A percentile compares a stretch with the other conserved stretches of the same genome.
phyloP scores from a whole-genome alignment of 208 protist genomes.

The Wallacemonas rigidus region DNA sequence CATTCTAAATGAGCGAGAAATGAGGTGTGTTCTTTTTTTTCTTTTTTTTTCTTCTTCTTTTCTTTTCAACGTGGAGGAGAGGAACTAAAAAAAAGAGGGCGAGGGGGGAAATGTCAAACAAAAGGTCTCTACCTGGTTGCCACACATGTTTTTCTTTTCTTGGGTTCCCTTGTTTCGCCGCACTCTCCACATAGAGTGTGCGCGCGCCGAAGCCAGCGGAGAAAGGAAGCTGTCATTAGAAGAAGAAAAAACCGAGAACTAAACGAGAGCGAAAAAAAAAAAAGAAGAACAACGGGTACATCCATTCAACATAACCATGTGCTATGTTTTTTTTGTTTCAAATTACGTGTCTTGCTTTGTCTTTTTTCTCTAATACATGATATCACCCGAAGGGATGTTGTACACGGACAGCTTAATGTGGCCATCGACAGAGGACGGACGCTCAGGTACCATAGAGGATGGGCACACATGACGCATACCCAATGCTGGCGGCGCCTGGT shows the following conservation, averaged over 20 bases:
- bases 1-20: constrained; percentile 8
- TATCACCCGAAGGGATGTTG: constrained; percentile 78
- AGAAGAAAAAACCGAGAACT: constrained; percentile 2
- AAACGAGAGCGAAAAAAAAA: constrained; percentile 5
- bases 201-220: no score
- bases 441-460: constrained; percentile 59
- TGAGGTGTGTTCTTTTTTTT: neutral
- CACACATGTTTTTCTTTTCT: no score
- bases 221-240: neutral
- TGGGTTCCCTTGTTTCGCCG: no score
- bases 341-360: neutral
- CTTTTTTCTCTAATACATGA: constrained; percentile 29
- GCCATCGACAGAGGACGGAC: constrained; percentile 77
- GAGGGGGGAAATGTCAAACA: no score
- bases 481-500: constrained; percentile 52
- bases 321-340: constrained; percentile 1
- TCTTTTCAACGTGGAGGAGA: neutral
- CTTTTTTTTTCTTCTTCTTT: constrained; percentile 21
- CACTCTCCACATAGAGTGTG: no score
- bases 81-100: constrained; percentile 7
- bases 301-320: neutral
- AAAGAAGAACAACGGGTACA: neutral
- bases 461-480: constrained; percentile 73
- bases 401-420: constrained; percentile 90
- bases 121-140: no score